Evolutionary conservation across 1,284 basidiomycete species (phyloP), one percentile per base, ranked within the genome.

Genomic region (Vanrija sp.): DNA sequence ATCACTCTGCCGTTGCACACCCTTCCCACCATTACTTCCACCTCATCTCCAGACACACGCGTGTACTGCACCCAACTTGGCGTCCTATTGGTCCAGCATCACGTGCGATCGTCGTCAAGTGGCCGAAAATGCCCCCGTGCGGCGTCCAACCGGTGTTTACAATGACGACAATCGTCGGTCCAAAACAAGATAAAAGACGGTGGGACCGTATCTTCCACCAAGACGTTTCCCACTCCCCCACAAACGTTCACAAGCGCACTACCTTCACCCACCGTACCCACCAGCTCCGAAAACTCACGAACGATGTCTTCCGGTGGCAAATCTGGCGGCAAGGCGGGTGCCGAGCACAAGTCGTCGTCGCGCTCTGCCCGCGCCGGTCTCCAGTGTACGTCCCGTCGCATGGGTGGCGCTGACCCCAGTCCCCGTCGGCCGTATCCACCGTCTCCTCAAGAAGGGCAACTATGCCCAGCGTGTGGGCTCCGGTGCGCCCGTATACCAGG

Each of bases 351-450:
- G 78, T 74, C 79, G 51, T 76, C 84, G 66, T 89, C 89, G 43
- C 87, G 90, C 63, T 91, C 90, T 46, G 82, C 86, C 65, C 89
- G 87, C 79, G 88, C 88, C 64, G 88, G 89, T 63, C 84, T 92
- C 56, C 89, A 91, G 73, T 80, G 71, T 73, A 46, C 64, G 68
- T 72, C 21, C 12, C 34, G 1, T 9, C 12, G n/a, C 49, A 29
- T 14, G 25, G 39, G 18, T 53, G 49, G 25, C 19, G 14, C 43
- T 65, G 49, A 64, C 51, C 87, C 12, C 52, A 74, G 72, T 91
- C 81, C 89, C 89, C 59, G 89, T 92, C 63, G 86, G 87, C 77
- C 87, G 89, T 83, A 87, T 92, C 70, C 88, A 90, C 77, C 85
- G 89, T 82, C 83, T 88, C 49, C 79, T 91, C 72, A 89, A 89